A percentile compares a stretch with the other conserved stretches of the same genome.
phyloP scores from a whole-genome alignment of 352 stramenopile species.

The Phytopythium montanum region DNA sequence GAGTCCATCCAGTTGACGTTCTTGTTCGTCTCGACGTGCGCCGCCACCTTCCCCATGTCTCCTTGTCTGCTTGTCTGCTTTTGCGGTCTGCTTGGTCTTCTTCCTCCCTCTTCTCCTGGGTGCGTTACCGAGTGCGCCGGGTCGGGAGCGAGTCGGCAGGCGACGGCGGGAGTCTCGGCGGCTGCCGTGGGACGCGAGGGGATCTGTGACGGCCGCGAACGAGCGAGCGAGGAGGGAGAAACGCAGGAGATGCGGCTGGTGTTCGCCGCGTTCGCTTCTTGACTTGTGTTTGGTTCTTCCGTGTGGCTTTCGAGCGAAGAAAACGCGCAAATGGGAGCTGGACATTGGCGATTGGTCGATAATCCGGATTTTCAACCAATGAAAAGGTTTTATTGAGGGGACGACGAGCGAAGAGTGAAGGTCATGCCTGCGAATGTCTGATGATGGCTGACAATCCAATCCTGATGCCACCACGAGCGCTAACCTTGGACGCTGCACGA shows the following conservation, averaged over 20 bases:
- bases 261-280: slow-evolving; percentile 17
- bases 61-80: background rate
- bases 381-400: too few relatives aligned
- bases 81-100: too few relatives aligned
- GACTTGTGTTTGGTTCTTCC: background rate
- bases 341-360: slow-evolving; percentile 16
- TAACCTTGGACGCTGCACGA: too few relatives aligned
- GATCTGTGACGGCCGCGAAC: slow-evolving; percentile 5
- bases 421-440: background rate
- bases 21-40: slow-evolving; percentile 79
- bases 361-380: background rate
- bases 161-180: background rate
- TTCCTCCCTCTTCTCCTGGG: too few relatives aligned
- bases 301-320: slow-evolving; percentile 6
- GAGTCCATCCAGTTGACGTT: slow-evolving; percentile 92
- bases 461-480: too few relatives aligned
- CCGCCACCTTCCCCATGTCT: slow-evolving; percentile 24
- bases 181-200: background rate
- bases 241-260: background rate
- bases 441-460: slow-evolving; percentile 7
- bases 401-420: slow-evolving; percentile 9
- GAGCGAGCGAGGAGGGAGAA: background rate
- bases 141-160: background rate
- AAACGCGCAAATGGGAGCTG: slow-evolving; percentile 9
- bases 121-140: too few relatives aligned